phyloP scores from a whole-genome alignment of 2,329 filamentous ascomycete species.

The Colletotrichum filicis region DNA sequence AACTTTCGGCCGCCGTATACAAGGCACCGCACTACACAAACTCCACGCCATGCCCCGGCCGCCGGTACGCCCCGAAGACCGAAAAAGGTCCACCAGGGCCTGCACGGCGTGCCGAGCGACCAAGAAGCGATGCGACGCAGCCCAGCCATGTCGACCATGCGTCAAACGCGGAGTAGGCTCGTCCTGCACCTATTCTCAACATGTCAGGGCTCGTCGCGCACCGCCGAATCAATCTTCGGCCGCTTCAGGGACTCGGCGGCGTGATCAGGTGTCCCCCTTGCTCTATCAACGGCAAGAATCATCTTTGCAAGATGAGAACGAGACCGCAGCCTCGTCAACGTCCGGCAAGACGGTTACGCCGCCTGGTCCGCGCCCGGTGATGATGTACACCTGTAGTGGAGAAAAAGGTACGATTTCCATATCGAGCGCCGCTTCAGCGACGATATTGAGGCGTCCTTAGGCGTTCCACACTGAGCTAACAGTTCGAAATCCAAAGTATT shows the following conservation, averaged over 20 bases:
- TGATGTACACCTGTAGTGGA: conserved; percentile 18
- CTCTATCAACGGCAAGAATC: not conserved
- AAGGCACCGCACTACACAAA: not conserved
- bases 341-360: not conserved
- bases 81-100: conserved; percentile 59
- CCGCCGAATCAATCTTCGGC: not conserved
- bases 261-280: not conserved
- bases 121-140: conserved; percentile 63
- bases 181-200: conserved; percentile 6
- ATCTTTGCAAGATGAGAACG: not conserved
- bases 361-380: not conserved
- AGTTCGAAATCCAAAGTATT: conserved; percentile 48
- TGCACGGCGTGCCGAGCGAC: conserved; percentile 59
- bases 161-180: conserved; percentile 6
- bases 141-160: conserved; percentile 51
- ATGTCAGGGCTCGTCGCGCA: not conserved
- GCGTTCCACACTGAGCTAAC: not conserved
- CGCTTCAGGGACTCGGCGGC: not conserved
- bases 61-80: conserved; percentile 59
- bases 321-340: not conserved
- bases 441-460: not conserved
- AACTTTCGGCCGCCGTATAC: not conserved
- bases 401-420: not conserved
- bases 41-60: conserved; percentile 59
- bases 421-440: too few species aligned